Conservation (phyloP, 257 asterid species). For the Salvia miltiorrhiza region DNA sequence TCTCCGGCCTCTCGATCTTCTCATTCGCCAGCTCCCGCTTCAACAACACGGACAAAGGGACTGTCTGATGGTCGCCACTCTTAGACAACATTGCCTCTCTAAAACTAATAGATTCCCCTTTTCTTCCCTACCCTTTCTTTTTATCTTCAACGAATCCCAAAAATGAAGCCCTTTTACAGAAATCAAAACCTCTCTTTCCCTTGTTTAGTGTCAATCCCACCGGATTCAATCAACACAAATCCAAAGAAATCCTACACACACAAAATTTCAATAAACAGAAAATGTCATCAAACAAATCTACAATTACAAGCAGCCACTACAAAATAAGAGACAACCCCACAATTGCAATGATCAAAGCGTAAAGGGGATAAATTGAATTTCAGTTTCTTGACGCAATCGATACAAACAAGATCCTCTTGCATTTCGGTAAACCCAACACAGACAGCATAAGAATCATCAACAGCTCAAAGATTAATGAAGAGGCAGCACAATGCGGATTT, state of each 20-base stretch:
- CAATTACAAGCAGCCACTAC: conserved; percentile 10
- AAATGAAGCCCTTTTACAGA: conserved; percentile 23
- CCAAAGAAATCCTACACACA: conserved; percentile 44
- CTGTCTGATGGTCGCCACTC: conserved; percentile 75
- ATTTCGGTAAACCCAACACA: conserved; percentile 11
- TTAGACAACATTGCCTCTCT: conserved; percentile 66
- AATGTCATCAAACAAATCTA: conserved; percentile 18
- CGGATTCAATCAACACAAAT: conserved; percentile 40
- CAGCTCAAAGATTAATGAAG: conserved; percentile 18
- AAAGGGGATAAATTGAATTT: background rate
- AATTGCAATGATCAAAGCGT: conserved; percentile 14
- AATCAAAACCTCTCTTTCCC: conserved; percentile 34
- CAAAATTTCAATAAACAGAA: conserved; percentile 4
- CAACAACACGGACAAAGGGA: conserved; percentile 87
- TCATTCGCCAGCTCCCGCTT: conserved; percentile 92
- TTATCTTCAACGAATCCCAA: conserved; percentile 17
- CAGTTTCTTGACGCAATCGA: conserved; percentile 7
- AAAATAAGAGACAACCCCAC: background rate
- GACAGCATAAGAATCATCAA: conserved; percentile 18
- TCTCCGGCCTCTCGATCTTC: conserved; percentile 89
- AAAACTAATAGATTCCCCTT: conserved; percentile 19
- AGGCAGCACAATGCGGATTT: conserved; percentile 36
- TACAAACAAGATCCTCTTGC: conserved; percentile 35
- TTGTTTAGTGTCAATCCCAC: conserved; percentile 15
- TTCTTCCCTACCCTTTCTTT: conserved; percentile 9